Percentiles rank a stretch among this genome's conserved stretches.
These are phyloP conservation scores for Vigna unguiculata DNA, from an alignment of 306 rosid genomes.

Conservation along the genomic window DNA sequence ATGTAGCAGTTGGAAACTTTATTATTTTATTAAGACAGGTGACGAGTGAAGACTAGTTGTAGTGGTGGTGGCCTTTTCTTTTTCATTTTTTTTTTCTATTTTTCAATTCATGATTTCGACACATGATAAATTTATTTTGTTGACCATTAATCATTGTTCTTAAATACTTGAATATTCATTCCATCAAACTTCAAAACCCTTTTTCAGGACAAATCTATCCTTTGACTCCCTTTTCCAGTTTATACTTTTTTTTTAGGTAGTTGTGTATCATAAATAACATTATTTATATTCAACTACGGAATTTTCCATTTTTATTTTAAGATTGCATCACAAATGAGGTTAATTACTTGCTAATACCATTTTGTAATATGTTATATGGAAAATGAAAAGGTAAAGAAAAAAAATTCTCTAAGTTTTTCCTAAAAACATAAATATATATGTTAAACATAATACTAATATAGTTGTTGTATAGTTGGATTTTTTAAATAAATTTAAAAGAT, in stretches of 20 bases:
- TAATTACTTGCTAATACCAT: not conserved
- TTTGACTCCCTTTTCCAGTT: conserved; percentile 24
- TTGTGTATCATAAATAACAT: conserved; percentile 1
- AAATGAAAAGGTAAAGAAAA: not conserved
- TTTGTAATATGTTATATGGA: not conserved
- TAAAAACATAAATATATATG: no score
- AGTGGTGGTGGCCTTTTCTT: not conserved
- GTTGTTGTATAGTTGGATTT: no score
- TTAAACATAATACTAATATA: no score
- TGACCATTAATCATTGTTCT: not conserved
- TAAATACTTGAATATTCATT: conserved; percentile 19
- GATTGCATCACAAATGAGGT: conserved; percentile 25
- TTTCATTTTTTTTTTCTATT: not conserved
- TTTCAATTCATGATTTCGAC: conserved; percentile 1
- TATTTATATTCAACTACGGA: no score
- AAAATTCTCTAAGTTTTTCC: no score
- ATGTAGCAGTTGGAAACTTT: conserved; percentile 36
- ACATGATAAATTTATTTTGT: conserved; percentile 2
- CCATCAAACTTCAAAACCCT: conserved; percentile 25
- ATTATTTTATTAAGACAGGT: conserved; percentile 31
- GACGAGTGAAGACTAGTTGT: conserved; percentile 22
- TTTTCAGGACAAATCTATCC: conserved; percentile 1
- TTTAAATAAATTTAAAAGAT: not conserved
- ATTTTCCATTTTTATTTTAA: conserved; percentile 3
- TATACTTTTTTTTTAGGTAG: not conserved